phyloP scores from a whole-genome alignment of 208 protist genomes.

The Acanthamoeba royreba region DNA sequence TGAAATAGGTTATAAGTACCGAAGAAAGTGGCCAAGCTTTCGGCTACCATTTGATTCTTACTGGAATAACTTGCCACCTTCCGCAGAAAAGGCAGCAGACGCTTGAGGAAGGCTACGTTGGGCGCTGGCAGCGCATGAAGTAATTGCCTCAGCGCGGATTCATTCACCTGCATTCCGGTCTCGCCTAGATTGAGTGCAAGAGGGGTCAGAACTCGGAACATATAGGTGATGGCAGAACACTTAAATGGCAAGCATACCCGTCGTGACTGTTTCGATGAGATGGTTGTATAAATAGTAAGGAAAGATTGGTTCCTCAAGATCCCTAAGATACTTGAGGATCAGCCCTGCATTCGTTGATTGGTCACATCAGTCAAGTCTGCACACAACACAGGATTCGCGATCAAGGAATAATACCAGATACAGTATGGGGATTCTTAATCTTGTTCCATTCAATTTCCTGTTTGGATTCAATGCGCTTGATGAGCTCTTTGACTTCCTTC shows the following conservation, averaged over 20 bases:
- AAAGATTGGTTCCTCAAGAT: not conserved
- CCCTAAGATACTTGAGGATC: not conserved
- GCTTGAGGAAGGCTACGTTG: conserved; percentile 11
- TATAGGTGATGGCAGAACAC: no score
- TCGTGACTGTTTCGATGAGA: not conserved
- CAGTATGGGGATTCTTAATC: not conserved
- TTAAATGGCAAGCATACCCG: not conserved
- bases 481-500: conserved; percentile 14
- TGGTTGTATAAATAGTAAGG: not conserved
- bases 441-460: not conserved
- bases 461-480: not conserved
- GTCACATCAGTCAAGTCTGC: not conserved
- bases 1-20: not conserved
- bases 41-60: not conserved
- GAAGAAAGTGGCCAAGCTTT: conserved; percentile 14
- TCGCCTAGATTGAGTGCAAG: not conserved
- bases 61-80: not conserved
- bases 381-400: not conserved
- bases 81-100: not conserved
- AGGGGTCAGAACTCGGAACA: not conserved
- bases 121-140: not conserved
- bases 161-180: not conserved
- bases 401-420: not conserved
- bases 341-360: not conserved
- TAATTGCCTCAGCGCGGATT: not conserved